phyloP scores from a whole-genome alignment of 192 early-diverging fungal genomes.

The Phlyctochytrium planicorne region DNA sequence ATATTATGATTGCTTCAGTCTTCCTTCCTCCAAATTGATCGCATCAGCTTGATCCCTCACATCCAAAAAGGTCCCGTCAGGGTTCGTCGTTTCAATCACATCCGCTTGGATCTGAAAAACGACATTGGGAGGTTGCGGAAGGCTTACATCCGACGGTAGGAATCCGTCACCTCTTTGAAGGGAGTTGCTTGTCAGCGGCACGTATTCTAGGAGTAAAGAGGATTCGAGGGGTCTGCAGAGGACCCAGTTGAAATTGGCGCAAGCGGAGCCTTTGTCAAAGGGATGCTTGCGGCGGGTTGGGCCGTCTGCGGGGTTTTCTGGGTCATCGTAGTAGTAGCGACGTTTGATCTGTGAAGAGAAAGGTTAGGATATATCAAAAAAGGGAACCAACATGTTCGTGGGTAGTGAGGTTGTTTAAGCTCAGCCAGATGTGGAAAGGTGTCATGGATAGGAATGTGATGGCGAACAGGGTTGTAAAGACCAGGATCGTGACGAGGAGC shows the following conservation, averaged over 20 bases:
- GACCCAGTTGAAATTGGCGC: background rate
- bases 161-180: too few species aligned
- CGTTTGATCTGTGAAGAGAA: background rate
- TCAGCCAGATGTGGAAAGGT: constrained; percentile 73
- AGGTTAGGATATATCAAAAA: background rate
- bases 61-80: too few species aligned
- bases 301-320: background rate
- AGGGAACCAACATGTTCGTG: constrained; percentile 67
- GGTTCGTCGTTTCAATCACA: too few species aligned
- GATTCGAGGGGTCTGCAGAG: background rate
- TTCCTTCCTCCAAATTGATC: too few species aligned
- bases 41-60: too few species aligned
- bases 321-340: constrained; percentile 1
- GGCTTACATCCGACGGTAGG: too few species aligned
- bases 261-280: background rate
- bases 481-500: constrained; percentile 59
- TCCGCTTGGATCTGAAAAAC: too few species aligned
- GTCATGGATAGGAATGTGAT: constrained; percentile 74
- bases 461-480: constrained; percentile 62
- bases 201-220: background rate
- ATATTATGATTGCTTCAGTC: too few species aligned
- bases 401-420: constrained; percentile 76
- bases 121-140: too few species aligned
- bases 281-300: background rate
- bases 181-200: too few species aligned